Evolutionary conservation across 2,329 filamentous ascomycete species (phyloP).

Genomic region (Sporothrix dimorphospora): DNA sequence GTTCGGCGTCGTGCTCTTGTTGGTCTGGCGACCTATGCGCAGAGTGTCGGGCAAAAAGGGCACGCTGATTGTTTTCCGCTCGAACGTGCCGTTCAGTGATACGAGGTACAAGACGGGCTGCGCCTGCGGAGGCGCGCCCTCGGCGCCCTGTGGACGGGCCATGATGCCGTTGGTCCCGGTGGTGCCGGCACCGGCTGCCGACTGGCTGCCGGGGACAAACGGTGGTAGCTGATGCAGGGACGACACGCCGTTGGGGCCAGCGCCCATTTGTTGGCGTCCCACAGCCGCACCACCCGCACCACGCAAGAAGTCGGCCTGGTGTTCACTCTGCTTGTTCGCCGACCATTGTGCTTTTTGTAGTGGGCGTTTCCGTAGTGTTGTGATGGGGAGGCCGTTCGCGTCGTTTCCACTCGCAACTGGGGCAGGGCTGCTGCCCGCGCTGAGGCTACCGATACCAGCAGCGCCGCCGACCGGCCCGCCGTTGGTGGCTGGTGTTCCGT

Average conservation of each 20-base stretch:
- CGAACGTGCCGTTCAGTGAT: slow-evolving; percentile 94
- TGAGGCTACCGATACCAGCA: slow-evolving; percentile 4
- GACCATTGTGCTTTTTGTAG: slow-evolving; percentile 55
- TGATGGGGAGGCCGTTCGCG: slow-evolving; percentile 55
- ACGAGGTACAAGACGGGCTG: slow-evolving; percentile 82
- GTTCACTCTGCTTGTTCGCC: slow-evolving; percentile 54
- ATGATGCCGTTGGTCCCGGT: slow-evolving; percentile 45
- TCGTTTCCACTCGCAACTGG: slow-evolving; percentile 45
- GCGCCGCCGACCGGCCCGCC: slow-evolving; percentile 44
- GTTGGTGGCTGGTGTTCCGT: slow-evolving; percentile 50
- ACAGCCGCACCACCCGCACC: slow-evolving; percentile 43
- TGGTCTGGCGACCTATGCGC: slow-evolving; percentile 93
- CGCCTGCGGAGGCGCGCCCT: slow-evolving; percentile 54
- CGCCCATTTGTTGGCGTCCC: slow-evolving; percentile 44
- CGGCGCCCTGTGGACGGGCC: slow-evolving; percentile 68
- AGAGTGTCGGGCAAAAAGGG: slow-evolving; percentile 93
- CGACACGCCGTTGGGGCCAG: slow-evolving; percentile 49
- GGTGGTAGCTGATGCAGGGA: slow-evolving; percentile 46
- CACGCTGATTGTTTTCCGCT: slow-evolving; percentile 92
- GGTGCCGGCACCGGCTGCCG: neutral
- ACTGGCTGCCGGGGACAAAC: slow-evolving; percentile 44
- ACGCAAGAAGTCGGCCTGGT: slow-evolving; percentile 53
- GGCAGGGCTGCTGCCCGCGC: neutral
- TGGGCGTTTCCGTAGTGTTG: slow-evolving; percentile 55
- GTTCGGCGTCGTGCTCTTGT: slow-evolving; percentile 92